Percentiles rank a stretch among this genome's conserved stretches.
Evolutionary conservation across 495 filamentous ascomycete species (phyloP).

Genomic region (Cetradonia linearis): DNA sequence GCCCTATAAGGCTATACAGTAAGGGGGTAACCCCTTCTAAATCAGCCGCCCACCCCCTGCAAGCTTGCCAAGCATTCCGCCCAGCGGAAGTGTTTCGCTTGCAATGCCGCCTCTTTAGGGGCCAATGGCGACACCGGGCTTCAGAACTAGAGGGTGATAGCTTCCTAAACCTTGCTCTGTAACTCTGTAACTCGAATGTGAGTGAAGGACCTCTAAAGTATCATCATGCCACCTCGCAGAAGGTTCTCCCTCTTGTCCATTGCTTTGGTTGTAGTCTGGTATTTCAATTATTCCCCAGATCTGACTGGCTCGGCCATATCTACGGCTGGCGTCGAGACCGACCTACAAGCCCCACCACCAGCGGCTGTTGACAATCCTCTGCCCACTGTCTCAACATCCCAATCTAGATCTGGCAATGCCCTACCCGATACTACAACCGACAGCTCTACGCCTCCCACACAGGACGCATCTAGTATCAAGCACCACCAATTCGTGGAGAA

Average conservation of each 20-base stretch:
- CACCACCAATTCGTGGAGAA: neutral
- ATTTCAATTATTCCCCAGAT: neutral
- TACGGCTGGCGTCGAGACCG: neutral
- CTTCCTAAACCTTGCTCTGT: neutral
- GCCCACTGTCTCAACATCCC: neutral
- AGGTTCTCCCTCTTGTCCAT: neutral
- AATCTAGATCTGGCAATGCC: neutral
- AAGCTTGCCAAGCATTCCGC: too few relatives aligned
- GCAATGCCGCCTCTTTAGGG: neutral
- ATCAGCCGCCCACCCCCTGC: too few relatives aligned
- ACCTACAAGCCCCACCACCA: neutral
- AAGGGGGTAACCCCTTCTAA: too few relatives aligned
- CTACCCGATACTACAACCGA: neutral
- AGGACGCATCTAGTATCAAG: neutral
- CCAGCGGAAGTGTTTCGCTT: too few relatives aligned
- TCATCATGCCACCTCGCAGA: neutral
- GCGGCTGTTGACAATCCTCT: neutral
- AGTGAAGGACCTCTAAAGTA: neutral
- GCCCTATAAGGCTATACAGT: too few relatives aligned
- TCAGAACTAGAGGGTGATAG: neutral
- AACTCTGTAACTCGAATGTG: neutral
- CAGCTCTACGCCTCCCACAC: neutral
- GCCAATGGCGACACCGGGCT: neutral
- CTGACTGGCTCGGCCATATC: neutral
- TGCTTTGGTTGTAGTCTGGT: neutral